Conservation (phyloP, 2,329 filamentous ascomycete species). For the Tolypocladium album region DNA sequence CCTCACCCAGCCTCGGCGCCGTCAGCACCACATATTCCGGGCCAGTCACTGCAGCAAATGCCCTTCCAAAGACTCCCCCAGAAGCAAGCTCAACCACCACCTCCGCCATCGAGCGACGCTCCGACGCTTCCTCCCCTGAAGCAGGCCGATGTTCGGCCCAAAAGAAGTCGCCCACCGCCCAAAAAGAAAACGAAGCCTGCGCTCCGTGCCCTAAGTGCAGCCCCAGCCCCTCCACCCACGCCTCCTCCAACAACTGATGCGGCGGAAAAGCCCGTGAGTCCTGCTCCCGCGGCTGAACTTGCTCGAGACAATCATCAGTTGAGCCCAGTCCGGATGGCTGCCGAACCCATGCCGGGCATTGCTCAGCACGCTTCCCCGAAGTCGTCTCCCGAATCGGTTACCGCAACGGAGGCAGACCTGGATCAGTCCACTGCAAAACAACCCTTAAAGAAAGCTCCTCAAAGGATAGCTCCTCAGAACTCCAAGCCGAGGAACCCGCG, state of each 20-base stretch:
- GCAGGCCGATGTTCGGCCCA: conserved; percentile 7
- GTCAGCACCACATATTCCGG: background rate
- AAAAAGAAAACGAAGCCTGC: conserved; percentile 10
- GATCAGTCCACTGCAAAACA: background rate
- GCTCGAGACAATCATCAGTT: background rate
- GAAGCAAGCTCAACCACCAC: background rate
- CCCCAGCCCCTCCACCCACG: conserved; percentile 17
- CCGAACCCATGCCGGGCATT: background rate
- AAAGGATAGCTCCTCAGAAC: background rate
- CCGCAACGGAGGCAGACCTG: background rate
- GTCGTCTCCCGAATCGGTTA: background rate
- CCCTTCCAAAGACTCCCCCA: background rate
- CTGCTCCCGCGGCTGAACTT: conserved; percentile 1
- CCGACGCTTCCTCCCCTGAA: conserved; percentile 12
- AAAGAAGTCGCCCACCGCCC: conserved; percentile 5
- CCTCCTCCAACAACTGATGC: conserved; percentile 28
- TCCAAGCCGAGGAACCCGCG: conserved; percentile 11
- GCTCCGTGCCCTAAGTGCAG: background rate
- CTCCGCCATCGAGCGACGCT: conserved; percentile 3
- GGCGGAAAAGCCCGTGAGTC: conserved; percentile 20
- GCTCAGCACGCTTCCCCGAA: background rate
- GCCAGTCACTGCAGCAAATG: background rate
- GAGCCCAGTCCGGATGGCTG: background rate
- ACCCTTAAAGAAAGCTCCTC: background rate
- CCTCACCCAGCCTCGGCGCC: background rate